A percentile compares a stretch with the other conserved stretches of the same genome.
Evolutionary conservation across 106 monocot species (phyloP).

Genomic region (Hemerocallis citrina): DNA sequence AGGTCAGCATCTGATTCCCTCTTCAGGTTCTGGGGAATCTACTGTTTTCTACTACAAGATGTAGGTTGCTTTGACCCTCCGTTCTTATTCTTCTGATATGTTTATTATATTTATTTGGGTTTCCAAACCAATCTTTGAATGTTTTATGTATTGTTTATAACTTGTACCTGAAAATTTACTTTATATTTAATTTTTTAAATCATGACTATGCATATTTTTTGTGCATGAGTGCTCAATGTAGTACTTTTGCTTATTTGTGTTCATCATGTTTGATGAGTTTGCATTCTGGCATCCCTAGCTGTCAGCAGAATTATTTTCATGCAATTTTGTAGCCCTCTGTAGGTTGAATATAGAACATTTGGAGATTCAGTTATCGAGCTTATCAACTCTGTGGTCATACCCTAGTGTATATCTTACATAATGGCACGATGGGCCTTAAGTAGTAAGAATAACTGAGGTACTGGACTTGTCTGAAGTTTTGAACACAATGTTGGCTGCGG

Average conservation of each 20-base stretch:
- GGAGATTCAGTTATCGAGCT: background rate
- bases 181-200: background rate
- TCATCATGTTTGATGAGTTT: too few species aligned
- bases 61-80: constrained; percentile 4
- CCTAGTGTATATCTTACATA: background rate
- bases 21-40: constrained; percentile 18
- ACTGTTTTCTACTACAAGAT: constrained; percentile 38
- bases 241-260: too few species aligned
- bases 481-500: background rate
- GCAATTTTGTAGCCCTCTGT: too few species aligned
- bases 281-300: too few species aligned
- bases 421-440: background rate
- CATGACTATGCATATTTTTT: background rate
- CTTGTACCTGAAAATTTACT: background rate
- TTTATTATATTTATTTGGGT: background rate
- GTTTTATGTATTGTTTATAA: background rate
- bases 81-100: background rate
- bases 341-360: too few species aligned
- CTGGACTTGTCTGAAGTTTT: background rate
- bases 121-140: background rate
- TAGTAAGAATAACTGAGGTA: background rate
- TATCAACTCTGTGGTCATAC: background rate
- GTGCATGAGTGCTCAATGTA: too few species aligned
- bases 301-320: too few species aligned
- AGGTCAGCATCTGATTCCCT: constrained; percentile 31